A percentile compares a stretch with the other conserved stretches of the same genome.
phyloP scores from a whole-genome alignment of 495 filamentous ascomycete genomes.

The Rostrohypoxylon terebratum region DNA sequence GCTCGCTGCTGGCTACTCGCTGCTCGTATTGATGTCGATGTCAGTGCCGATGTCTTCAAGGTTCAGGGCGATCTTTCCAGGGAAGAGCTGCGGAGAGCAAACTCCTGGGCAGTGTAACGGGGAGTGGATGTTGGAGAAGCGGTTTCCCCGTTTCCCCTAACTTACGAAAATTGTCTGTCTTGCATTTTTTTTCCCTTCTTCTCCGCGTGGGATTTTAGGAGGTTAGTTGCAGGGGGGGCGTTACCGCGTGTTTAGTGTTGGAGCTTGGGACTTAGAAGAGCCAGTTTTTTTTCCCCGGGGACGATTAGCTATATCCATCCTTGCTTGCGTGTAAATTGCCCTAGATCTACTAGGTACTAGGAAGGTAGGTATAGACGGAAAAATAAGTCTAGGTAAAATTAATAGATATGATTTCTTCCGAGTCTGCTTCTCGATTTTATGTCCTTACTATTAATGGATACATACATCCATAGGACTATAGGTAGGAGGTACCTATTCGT shows the following conservation, averaged over 20 bases:
- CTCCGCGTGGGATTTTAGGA: constrained; percentile 17
- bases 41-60: no score
- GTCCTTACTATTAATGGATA: no score
- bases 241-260: not conserved
- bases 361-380: no score
- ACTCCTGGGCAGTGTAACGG: not conserved
- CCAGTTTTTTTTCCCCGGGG: no score
- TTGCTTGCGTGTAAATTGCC: not conserved
- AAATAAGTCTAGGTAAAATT: no score
- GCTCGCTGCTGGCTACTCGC: no score
- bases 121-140: not conserved
- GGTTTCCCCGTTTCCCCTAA: constrained; percentile 2
- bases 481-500: no score
- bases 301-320: not conserved
- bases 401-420: not conserved
- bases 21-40: no score
- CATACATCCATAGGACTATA: no score
- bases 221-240: not conserved
- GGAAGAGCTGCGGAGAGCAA: not conserved
- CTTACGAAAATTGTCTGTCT: constrained; percentile 4
- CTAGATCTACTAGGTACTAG: no score
- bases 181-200: constrained; percentile 10
- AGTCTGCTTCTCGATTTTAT: not conserved
- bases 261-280: no score
- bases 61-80: not conserved